Base-by-base conservation (phyloP, 2,329 filamentous ascomycete genomes). In the Cordyceps cicadae region DNA sequence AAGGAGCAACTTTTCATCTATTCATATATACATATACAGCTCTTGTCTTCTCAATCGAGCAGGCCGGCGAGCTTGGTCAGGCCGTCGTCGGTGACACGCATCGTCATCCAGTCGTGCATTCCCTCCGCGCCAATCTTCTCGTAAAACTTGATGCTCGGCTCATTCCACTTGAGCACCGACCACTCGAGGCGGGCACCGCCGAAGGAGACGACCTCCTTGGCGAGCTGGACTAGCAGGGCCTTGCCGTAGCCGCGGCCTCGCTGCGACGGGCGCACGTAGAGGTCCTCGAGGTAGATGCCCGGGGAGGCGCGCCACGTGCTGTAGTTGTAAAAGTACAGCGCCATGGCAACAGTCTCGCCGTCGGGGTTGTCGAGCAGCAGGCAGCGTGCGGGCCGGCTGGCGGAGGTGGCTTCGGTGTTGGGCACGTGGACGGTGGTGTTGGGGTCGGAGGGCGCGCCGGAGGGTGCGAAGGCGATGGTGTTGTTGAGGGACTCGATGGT, bases 271-370 rank as follows among this genome's bases (percentile, higher is more conserved):
- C 85, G 81, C 46, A 99, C 90, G 69, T 87, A 96, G n/a, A 97
- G 78, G 70, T 97, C 93, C 73, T 97, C 93, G 43, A 97, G 86
- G 73, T 95, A 96, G 69, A 99, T 89, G 3, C 93, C 93, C 0
- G 92, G 85, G 51, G 83, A 84, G n/a, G 89, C 84, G 9, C 89
- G 84, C 94, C 94, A 97, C 0, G 93, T 97, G 70, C 87, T 91
- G 76, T 96, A 97, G 76, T 93, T 97, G 80, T 93, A 92, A 74
- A 96, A 97, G 77, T 92, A 97, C 46, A 97, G 76, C 1, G 92
- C 92, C 83, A 97, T 90, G 53, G 88, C 91, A 0, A 85, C 89
- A 0, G 72, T 72, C 45, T 75, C 70, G 12, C 77, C 73, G 6
- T 76, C 73, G 12, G 78, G 74, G 24, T 80, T 75, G 66, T 80